phyloP scores from a whole-genome alignment of 805 yeast genomes.

The Suhomyces tanzawaensis region DNA sequence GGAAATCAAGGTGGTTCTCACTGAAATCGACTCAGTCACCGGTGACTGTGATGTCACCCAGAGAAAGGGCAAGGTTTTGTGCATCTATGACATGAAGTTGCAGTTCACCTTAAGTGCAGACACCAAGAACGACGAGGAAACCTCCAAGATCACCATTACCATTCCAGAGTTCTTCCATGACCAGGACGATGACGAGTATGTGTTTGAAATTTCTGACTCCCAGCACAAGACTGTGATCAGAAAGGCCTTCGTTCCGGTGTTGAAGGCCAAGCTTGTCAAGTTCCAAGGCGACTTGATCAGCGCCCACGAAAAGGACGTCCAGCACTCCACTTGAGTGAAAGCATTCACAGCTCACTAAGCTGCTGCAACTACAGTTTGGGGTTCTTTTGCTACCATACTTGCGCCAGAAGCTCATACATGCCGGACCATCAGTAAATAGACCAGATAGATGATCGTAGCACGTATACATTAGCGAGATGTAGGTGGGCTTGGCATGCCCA shows the following conservation, averaged over 20 bases:
- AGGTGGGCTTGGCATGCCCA: too few relatives aligned
- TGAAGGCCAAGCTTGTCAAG: conserved; percentile 45
- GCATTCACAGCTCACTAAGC: too few relatives aligned
- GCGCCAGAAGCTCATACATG: too few relatives aligned
- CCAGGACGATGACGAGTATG: conserved; percentile 64
- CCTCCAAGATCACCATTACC: conserved; percentile 30
- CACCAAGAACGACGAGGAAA: conserved; percentile 38
- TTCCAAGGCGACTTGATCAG: conserved; percentile 63
- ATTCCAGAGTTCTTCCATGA: conserved; percentile 77
- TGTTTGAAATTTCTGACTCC: conserved; percentile 43
- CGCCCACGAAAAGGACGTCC: conserved; percentile 63
- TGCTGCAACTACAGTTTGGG: too few relatives aligned
- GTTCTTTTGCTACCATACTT: too few relatives aligned
- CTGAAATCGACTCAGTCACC: conserved; percentile 39
- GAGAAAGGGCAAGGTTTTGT: conserved; percentile 76
- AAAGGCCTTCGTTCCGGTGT: conserved; percentile 50
- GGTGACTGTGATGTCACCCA: conserved; percentile 86
- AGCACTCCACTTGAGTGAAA: conserved; percentile 41
- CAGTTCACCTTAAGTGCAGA: conserved; percentile 40
- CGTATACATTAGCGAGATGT: too few relatives aligned
- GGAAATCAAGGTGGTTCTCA: conserved; percentile 24
- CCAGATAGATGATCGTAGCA: too few relatives aligned
- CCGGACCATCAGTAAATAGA: too few relatives aligned
- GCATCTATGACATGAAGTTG: conserved; percentile 66
- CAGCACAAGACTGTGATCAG: conserved; percentile 43